Conservation (phyloP, 352 stramenopile species). For the Pythium vanterpoolii region DNA sequence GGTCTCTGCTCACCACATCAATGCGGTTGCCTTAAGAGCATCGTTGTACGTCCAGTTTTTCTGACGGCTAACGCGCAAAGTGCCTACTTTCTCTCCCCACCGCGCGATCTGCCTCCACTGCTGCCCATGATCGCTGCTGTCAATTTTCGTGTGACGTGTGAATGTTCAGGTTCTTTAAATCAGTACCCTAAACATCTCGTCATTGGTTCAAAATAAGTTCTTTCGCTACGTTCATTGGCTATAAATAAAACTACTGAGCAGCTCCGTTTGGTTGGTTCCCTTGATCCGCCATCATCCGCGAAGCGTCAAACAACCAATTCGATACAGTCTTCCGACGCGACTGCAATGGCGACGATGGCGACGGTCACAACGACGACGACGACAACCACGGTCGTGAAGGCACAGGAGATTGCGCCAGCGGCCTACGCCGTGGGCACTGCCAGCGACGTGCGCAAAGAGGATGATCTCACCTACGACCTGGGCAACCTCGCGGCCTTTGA, state of each 20-base stretch:
- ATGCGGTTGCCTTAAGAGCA: too few species aligned
- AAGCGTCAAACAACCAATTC: constrained; percentile 9
- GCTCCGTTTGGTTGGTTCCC: constrained; percentile 10
- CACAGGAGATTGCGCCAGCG: constrained; percentile 75
- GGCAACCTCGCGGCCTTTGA: constrained; percentile 88
- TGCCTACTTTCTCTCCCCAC: too few species aligned
- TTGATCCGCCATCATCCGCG: neutral
- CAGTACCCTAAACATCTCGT: neutral
- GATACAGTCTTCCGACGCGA: too few species aligned
- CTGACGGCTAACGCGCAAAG: too few species aligned
- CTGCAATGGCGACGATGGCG: too few species aligned
- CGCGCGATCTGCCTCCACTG: too few species aligned
- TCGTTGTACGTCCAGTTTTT: too few species aligned
- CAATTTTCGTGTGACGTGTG: too few species aligned
- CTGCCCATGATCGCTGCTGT: too few species aligned
- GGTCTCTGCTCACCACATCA: too few species aligned
- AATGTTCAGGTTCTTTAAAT: too few species aligned
- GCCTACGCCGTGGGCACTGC: constrained; percentile 59
- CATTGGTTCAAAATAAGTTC: neutral
- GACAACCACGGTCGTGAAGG: constrained; percentile 62
- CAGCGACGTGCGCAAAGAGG: constrained; percentile 72
- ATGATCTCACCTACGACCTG: constrained; percentile 88
- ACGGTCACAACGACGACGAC: constrained; percentile 3
- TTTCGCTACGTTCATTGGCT: neutral
- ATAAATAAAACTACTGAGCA: neutral